Evolutionary conservation across 345 rosid genomes (phyloP), one percentile per base, ranked within the genome.

Genomic region (Salix koriyanagi): DNA sequence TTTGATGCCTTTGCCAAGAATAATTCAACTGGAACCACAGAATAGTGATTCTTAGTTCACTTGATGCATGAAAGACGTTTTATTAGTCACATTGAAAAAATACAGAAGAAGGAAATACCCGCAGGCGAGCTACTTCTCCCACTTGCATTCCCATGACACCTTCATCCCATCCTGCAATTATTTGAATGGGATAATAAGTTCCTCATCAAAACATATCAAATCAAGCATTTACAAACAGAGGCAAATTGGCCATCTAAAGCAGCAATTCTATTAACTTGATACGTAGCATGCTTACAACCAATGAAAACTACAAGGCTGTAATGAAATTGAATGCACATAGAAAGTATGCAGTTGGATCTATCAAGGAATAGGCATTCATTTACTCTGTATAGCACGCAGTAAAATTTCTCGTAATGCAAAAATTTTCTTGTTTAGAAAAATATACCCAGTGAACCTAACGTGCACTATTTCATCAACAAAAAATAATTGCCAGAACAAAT

Each of bases 131-230:
- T 72, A 85, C 85, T 82, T 95, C 99, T 83, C 97, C 99, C 61
- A 91, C 76, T 83, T 93, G 97, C 99, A 95, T 95, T 76, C 91
- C 97, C 82, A 90, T 10, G 76, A 95, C 99, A 70, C 99, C 99
- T 90, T 93, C 99, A 89, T 95, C 99, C 97, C 97, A 93, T 83
- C 99, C 99, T 95, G 80, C 78, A 88, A 28, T 58, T 48, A 65
- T 79, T 65, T 14, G 12, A 16, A 30, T 66, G n/a, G 44, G 25
- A 7, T 39, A 44, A 65, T 64, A 39, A 74, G 58, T 62, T 61
- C 48, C 68, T 67, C 73, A 34, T 26, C 19, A 12, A 54, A 10
- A 39, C 7, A 66, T n/a, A 41, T n/a, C 39, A 26, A 23, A 26
- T 23, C 14, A 21, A 66, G 26, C 26, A 32, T 41, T 58, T 13